Evolutionary conservation across 352 stramenopile species (phyloP), one percentile per base, ranked within the genome.

Genomic region (Phytophthora litchii): DNA sequence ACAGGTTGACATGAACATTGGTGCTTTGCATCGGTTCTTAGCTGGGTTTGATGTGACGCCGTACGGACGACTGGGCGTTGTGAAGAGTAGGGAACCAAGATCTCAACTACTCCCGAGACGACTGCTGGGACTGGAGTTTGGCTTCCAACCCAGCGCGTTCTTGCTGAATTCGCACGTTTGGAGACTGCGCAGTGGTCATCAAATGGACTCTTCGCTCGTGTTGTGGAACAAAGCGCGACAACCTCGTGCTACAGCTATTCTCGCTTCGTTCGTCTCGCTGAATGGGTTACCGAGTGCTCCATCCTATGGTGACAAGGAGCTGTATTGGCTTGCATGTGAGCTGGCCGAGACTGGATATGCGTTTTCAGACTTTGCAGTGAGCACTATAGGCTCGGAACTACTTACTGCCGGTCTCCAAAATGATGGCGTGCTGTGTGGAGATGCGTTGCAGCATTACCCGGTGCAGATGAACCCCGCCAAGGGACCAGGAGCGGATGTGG

Each of bases 261-360:
- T 86, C 21, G 71, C 61, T 20, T 69, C 74, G 7, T 82, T 86
- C 29, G 48, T 82, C 1, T 54, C 74, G 19, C 46, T 70, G 17
- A 75, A 67, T 48, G 50, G 44, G 19, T 27, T 66, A 19, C 56
- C 34, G 2, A 31, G 1, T 8, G 34, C 43, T 14, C 67, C 71
- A 4, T 74, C 60, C 13, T 86, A 86, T 41, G 76, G 76, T 3
- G 76, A 82, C 60, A 86, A 83, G 47, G 76, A 86, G 57, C 50
- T 78, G 12, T 83, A 74, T 67, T 86, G 75, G 56, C 25, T 80
- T 2, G 71, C 71, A 1, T 82, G 71, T 27, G 74, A 86, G 51
- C 52, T 86, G 3, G 74, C 74, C 6, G 76, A 86, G 64, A 79
- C 76, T 19, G 16, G 34, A 17, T 86, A 83, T 46, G 47, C 62